These are phyloP conservation scores for Fraxinus sp. DNA, from an alignment of 305 asterid species.

Conservation along the genomic window DNA sequence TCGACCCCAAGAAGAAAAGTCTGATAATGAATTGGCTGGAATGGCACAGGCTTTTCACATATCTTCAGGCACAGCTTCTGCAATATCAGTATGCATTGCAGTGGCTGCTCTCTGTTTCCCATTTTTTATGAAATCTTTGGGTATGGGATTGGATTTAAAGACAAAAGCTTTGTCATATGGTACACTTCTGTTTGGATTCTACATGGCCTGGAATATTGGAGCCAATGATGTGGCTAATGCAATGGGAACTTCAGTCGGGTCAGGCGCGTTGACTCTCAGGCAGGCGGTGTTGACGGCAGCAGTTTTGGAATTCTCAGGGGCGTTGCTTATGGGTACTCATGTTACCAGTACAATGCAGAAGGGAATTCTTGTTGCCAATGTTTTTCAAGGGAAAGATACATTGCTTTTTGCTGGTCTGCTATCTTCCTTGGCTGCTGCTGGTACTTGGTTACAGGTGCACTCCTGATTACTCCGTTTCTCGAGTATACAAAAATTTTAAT, in stretches of 20 bases:
- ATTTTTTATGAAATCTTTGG: constrained; percentile 65
- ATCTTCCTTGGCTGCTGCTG: constrained; percentile 94
- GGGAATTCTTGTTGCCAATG: constrained; percentile 80
- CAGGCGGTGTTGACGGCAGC: constrained; percentile 85
- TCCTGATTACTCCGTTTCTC: background rate
- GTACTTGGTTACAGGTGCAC: constrained; percentile 92
- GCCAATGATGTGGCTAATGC: constrained; percentile 98
- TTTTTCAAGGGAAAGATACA: constrained; percentile 81
- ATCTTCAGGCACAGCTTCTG: constrained; percentile 69
- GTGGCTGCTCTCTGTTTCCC: constrained; percentile 72
- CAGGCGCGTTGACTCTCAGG: constrained; percentile 81
- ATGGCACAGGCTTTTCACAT: constrained; percentile 83
- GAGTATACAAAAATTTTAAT: background rate
- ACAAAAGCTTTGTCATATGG: constrained; percentile 54
- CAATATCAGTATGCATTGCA: constrained; percentile 71
- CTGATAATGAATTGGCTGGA: constrained; percentile 41
- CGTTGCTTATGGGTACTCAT: constrained; percentile 88
- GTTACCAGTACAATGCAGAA: constrained; percentile 98
- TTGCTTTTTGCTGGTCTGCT: constrained; percentile 85
- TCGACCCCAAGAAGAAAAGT: constrained; percentile 15
- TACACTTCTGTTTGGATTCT: constrained; percentile 77
- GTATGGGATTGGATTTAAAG: constrained; percentile 56
- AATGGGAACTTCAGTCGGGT: constrained; percentile 98
- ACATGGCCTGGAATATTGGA: constrained; percentile 98
- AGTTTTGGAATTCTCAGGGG: constrained; percentile 85